Percentiles rank a stretch among this genome's conserved stretches.
These are phyloP conservation scores for Barnettozyma hawaiiensis DNA, from an alignment of 1,139 yeast species.

Conservation along the genomic window DNA sequence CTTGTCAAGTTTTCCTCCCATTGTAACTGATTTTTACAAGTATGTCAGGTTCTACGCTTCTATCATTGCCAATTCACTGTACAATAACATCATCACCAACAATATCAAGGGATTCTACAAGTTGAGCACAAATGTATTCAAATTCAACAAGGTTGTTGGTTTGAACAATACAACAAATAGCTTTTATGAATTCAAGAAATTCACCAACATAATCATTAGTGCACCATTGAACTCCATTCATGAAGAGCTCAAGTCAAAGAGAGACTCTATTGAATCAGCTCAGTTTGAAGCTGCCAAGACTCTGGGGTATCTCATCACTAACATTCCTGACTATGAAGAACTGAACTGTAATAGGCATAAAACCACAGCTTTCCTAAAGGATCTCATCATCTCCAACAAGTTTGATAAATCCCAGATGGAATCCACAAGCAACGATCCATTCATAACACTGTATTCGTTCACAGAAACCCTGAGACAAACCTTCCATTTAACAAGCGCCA, in stretches of 20 bases:
- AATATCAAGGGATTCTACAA: slow-evolving; percentile 22
- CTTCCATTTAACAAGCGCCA: not conserved
- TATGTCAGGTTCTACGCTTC: slow-evolving; percentile 12
- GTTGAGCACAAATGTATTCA: slow-evolving; percentile 12
- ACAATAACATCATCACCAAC: slow-evolving; percentile 18
- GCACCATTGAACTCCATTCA: slow-evolving; percentile 32
- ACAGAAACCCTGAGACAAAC: not conserved
- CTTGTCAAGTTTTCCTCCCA: slow-evolving; percentile 16
- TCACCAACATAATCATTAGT: slow-evolving; percentile 28
- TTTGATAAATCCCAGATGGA: not conserved
- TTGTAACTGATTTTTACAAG: slow-evolving; percentile 11
- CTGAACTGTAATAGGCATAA: not conserved
- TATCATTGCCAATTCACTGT: slow-evolving; percentile 13
- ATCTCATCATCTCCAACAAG: not conserved
- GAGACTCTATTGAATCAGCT: slow-evolving; percentile 20
- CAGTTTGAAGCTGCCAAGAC: slow-evolving; percentile 29
- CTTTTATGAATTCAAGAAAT: slow-evolving; percentile 11
- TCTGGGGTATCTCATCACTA: slow-evolving; percentile 32
- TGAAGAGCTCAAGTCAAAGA: slow-evolving; percentile 28
- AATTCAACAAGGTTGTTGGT: slow-evolving; percentile 7
- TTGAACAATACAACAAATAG: slow-evolving; percentile 2
- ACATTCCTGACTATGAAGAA: slow-evolving; percentile 26
- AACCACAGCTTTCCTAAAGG: not conserved
- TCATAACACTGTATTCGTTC: not conserved
- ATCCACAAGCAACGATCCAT: not conserved